A percentile compares a stretch with the other conserved stretches of the same genome.
These are phyloP conservation scores for Xylariaceae sp. DNA, from an alignment of 2,329 filamentous ascomycete species.

Conservation along the genomic window DNA sequence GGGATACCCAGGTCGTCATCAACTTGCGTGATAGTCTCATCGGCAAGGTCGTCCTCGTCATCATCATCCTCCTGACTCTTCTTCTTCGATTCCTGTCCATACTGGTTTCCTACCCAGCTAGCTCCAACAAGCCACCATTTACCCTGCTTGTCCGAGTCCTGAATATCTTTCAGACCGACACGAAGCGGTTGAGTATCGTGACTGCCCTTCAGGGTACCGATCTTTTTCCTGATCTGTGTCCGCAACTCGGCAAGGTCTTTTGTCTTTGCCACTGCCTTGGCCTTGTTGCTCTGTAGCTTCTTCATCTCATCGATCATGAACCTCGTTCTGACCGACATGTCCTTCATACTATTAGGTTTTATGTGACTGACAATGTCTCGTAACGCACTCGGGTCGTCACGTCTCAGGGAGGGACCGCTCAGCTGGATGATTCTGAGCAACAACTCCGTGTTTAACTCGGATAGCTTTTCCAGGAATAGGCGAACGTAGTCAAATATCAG, in stretches of 20 bases:
- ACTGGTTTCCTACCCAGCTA: conserved; percentile 61
- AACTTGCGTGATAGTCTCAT: conserved; percentile 19
- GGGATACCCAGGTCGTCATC: conserved; percentile 50
- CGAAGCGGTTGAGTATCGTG: conserved; percentile 66
- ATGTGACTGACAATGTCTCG: conserved; percentile 84
- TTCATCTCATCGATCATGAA: conserved; percentile 98
- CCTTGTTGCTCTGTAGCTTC: conserved; percentile 88
- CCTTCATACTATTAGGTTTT: conserved; percentile 64
- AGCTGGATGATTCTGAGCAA: conserved; percentile 78
- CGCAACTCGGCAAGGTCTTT: conserved; percentile 76
- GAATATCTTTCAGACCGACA: conserved; percentile 75
- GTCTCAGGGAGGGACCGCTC: conserved; percentile 74
- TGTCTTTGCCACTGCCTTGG: conserved; percentile 68
- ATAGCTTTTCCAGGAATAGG: conserved; percentile 66
- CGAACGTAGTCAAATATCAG: conserved; percentile 90
- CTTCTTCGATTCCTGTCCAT: conserved; percentile 7
- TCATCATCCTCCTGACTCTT: conserved; percentile 27
- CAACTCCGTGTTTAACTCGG: conserved; percentile 82
- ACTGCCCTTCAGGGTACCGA: conserved; percentile 66
- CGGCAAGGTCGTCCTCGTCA: conserved; percentile 22
- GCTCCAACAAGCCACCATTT: conserved; percentile 99
- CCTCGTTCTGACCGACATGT: conserved; percentile 79
- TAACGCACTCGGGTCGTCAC: conserved; percentile 80
- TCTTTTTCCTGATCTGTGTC: conserved; percentile 79
- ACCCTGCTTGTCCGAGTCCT: conserved; percentile 75